Percentiles rank a stretch among this genome's conserved stretches.
phyloP scores from a whole-genome alignment of 2,329 filamentous ascomycete genomes.

The Pseudogymnoascus sp. region DNA sequence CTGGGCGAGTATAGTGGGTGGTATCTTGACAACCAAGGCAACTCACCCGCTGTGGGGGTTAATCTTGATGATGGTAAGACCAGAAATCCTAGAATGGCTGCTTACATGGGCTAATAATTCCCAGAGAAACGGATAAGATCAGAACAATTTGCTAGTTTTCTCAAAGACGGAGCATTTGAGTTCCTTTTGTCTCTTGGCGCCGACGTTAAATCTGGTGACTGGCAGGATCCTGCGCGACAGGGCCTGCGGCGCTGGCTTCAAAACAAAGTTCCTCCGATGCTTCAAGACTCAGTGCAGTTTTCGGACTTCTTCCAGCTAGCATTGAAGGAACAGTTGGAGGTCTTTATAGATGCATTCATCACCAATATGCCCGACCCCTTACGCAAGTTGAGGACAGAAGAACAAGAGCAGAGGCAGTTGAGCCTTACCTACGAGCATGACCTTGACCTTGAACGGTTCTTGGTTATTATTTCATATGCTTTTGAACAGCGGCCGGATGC shows the following conservation, averaged over 20 bases:
- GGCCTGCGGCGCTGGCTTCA: constrained; percentile 77
- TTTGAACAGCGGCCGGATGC: constrained; percentile 81
- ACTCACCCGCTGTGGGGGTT: constrained; percentile 49
- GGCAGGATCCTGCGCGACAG: constrained; percentile 78
- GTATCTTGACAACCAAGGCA: constrained; percentile 64
- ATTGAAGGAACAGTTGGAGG: constrained; percentile 74
- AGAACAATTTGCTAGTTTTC: constrained; percentile 62
- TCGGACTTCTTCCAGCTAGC: constrained; percentile 62
- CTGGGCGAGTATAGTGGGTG: constrained; percentile 86
- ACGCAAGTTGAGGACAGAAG: constrained; percentile 74
- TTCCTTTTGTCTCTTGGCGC: constrained; percentile 80
- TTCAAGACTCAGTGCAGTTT: constrained; percentile 59
- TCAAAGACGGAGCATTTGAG: constrained; percentile 87
- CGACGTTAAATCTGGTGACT: constrained; percentile 70
- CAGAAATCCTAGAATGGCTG: background rate
- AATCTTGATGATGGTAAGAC: constrained; percentile 50
- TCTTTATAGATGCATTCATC: constrained; percentile 86
- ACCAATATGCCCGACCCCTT: constrained; percentile 91
- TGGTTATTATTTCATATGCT: constrained; percentile 84
- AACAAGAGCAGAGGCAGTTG: constrained; percentile 75
- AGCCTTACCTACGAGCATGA: constrained; percentile 58
- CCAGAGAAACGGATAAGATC: constrained; percentile 62
- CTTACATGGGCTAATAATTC: constrained; percentile 9
- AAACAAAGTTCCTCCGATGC: constrained; percentile 64
- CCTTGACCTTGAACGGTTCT: constrained; percentile 75